Evolutionary conservation across 495 filamentous ascomycete species (phyloP).

Genomic region (Sphaerosporella brunnea): DNA sequence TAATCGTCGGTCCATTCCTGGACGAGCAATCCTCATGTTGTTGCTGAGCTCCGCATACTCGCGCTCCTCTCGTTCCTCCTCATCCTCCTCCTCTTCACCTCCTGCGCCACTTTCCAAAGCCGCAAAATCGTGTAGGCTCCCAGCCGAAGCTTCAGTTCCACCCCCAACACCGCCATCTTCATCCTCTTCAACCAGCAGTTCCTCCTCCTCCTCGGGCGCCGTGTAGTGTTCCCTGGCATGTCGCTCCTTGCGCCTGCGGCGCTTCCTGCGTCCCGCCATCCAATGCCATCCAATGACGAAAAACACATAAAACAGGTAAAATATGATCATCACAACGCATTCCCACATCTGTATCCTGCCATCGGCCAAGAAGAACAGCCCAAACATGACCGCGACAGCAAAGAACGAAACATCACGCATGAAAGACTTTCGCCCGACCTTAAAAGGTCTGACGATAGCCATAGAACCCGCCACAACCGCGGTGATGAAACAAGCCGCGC

Average conservation of each 20-base stretch:
- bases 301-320: constrained; percentile 80
- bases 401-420: constrained; percentile 90
- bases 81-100: constrained; percentile 40
- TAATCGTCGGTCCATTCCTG: constrained; percentile 41
- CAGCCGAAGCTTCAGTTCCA: constrained; percentile 37
- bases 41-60: constrained; percentile 67
- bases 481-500: constrained; percentile 90
- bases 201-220: constrained; percentile 50
- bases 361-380: constrained; percentile 73
- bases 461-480: constrained; percentile 96
- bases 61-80: constrained; percentile 55
- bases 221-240: constrained; percentile 58
- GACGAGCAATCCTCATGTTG: constrained; percentile 78
- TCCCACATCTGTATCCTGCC: constrained; percentile 77
- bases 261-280: constrained; percentile 45
- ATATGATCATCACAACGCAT: constrained; percentile 71
- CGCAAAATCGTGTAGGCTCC: constrained; percentile 43
- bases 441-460: constrained; percentile 86
- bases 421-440: constrained; percentile 72
- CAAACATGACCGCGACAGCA: constrained; percentile 69
- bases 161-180: constrained; percentile 45
- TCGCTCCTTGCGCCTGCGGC: constrained; percentile 42
- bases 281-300: constrained; percentile 89
- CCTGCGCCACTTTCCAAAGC: constrained; percentile 47
- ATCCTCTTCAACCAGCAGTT: constrained; percentile 45